These are phyloP conservation scores for Salix udensis DNA, from an alignment of 345 rosid species.

Conservation along the genomic window DNA sequence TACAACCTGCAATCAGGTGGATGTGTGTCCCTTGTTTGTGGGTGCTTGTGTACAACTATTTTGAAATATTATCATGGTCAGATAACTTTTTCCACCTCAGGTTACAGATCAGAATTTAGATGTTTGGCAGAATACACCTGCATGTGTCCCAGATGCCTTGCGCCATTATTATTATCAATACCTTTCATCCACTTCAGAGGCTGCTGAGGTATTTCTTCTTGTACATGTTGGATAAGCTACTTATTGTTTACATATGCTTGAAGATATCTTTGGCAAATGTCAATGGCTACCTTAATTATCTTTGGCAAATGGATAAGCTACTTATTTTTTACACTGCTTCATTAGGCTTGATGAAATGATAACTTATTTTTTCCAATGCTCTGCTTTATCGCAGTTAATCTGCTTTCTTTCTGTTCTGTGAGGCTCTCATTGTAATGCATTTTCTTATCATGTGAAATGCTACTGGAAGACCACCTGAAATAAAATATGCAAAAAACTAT, in stretches of 20 bases:
- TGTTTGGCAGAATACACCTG: slow-evolving; percentile 81
- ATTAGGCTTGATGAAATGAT: neutral
- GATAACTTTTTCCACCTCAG: slow-evolving; percentile 42
- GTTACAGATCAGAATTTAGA: slow-evolving; percentile 91
- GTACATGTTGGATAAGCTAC: slow-evolving; percentile 16
- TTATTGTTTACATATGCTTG: slow-evolving; percentile 7
- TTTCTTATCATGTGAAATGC: too few relatives aligned
- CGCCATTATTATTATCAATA: slow-evolving; percentile 94
- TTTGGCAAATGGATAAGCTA: too few relatives aligned
- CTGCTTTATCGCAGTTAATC: neutral
- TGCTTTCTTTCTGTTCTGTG: neutral
- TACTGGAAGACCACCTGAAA: too few relatives aligned
- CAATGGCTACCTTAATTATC: neutral
- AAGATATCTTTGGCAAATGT: neutral
- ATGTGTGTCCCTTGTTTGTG: neutral
- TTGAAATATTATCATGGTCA: slow-evolving; percentile 6
- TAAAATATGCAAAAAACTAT: too few relatives aligned
- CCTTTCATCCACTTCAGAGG: slow-evolving; percentile 89
- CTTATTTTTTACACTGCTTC: neutral
- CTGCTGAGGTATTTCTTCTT: slow-evolving; percentile 71
- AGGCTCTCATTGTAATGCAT: neutral
- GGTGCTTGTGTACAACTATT: neutral
- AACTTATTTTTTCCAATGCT: neutral
- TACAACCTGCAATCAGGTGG: neutral
- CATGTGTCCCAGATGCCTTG: slow-evolving; percentile 83